Evolutionary conservation across 2,329 filamentous ascomycete species (phyloP), one percentile per base, ranked within the genome.

Genomic region (Aspergillus brunneoviolaceus): DNA sequence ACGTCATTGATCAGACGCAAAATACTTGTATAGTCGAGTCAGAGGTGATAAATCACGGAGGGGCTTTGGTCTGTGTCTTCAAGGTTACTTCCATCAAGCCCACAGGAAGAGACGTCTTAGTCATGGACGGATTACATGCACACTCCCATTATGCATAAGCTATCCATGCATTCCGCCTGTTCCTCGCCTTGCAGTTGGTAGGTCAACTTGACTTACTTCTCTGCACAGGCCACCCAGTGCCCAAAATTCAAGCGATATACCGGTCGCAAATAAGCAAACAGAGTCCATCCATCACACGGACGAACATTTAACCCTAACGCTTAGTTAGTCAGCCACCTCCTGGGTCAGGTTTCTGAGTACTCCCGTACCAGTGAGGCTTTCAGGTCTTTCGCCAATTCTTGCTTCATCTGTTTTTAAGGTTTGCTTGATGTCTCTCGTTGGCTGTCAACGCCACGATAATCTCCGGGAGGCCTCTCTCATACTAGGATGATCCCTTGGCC

Each of bases 401-500:
- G 45, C 31, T 29, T 21, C 25, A 12, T 39, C 21, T 39, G 21
- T 14, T 6, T 35, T 12, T 35, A 16, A 42, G 23, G 42, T 27
- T 53, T n/a, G 19, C 51, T 27, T 25, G 33, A 19, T 45, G 39
- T 48, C 51, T 60, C 57, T 63, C 47, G 58, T 63, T 63, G 61
- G 62, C 51, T 57, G 57, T 50, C 61, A 60, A 55, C 58, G 57
- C 64, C 63, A 67, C 60, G 62, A 67, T 67, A 69, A 69, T 67
- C 65, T 69, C 67, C 67, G 67, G 64, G 39, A 7, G 14, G 39
- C 39, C 60, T 64, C 57, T 57, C 60, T 60, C 63, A 62, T 56
- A 53, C 59, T 63, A 65, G 60, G 48, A 33, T 54, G 51, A 59
- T 60, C 62, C 58, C 55, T 51, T 42, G 48, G 58, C 6, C 27